These are phyloP conservation scores for Saturnispora quitensis DNA, from an alignment of 805 yeast genomes.

Conservation along the genomic window DNA sequence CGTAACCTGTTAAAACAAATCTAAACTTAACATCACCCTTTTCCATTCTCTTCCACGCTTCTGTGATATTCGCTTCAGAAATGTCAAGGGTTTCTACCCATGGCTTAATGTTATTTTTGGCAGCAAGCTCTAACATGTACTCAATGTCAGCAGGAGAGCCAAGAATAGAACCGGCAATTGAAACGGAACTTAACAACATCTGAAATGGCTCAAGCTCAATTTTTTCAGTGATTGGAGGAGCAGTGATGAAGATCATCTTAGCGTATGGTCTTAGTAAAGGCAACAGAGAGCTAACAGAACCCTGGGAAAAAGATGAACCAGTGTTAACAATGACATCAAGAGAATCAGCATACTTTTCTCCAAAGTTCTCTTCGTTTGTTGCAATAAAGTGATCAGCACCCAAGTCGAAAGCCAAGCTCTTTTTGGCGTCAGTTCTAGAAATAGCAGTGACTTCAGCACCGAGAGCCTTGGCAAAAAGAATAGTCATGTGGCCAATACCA, in stretches of 20 bases:
- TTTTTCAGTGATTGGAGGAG: conserved; percentile 29
- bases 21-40: conserved; percentile 44
- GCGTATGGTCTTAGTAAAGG: conserved; percentile 22
- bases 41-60: conserved; percentile 37
- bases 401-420: conserved; percentile 37
- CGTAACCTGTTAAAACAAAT: conserved; percentile 41
- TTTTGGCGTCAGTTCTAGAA: conserved; percentile 43
- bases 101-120: conserved; percentile 35
- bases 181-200: conserved; percentile 25
- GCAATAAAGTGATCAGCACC: conserved; percentile 48
- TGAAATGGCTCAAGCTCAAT: conserved; percentile 26
- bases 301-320: conserved; percentile 33
- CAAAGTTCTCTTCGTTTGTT: conserved; percentile 30
- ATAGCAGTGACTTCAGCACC: conserved; percentile 26
- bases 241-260: conserved; percentile 21
- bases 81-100: conserved; percentile 45
- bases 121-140: conserved; percentile 7
- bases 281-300: conserved; percentile 17
- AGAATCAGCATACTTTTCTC: no score
- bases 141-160: conserved; percentile 40
- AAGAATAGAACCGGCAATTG: conserved; percentile 30
- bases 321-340: conserved; percentile 16
- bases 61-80: conserved; percentile 32
- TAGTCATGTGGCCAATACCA: no score
- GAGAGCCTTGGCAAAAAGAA: no score